Evolutionary conservation across 768 basidiomycete genomes (phyloP).

Genomic region (Crepidotus variabilis): DNA sequence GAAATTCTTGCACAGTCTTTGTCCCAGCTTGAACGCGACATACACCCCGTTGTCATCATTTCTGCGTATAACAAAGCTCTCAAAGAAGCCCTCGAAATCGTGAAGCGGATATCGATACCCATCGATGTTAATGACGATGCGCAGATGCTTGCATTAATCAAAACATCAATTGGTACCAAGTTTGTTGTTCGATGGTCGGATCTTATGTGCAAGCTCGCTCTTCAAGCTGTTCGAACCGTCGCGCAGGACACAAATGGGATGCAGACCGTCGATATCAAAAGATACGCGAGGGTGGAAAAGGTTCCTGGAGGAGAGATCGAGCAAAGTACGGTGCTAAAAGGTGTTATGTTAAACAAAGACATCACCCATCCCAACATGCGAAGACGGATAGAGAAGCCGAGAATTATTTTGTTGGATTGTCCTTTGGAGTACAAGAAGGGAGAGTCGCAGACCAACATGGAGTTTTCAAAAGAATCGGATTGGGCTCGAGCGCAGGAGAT

Average conservation of each 20-base stretch:
- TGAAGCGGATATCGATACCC: conserved; percentile 83
- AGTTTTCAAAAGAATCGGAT: conserved; percentile 90
- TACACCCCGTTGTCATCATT: conserved; percentile 99
- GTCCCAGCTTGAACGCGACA: conserved; percentile 90
- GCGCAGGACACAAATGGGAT: conserved; percentile 70
- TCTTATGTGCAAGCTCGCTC: conserved; percentile 93
- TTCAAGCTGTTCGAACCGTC: conserved; percentile 90
- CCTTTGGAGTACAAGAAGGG: conserved; percentile 99
- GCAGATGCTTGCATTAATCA: conserved; percentile 95
- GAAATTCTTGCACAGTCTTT: conserved; percentile 97
- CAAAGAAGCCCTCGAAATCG: conserved; percentile 85
- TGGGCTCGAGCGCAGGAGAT: conserved; percentile 91
- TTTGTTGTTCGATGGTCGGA: conserved; percentile 96
- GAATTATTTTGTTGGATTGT: conserved; percentile 89
- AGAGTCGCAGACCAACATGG: conserved; percentile 97
- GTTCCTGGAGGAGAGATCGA: conserved; percentile 98
- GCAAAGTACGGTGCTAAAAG: conserved; percentile 78
- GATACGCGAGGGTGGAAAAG: conserved; percentile 97
- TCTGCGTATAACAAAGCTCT: conserved; percentile 96
- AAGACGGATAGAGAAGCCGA: conserved; percentile 81
- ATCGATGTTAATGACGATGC: conserved; percentile 83
- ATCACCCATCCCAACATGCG: conserved; percentile 98
- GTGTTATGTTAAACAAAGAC: conserved; percentile 98
- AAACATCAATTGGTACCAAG: conserved; percentile 97
- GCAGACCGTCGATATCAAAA: conserved; percentile 95